These are phyloP conservation scores for Aplosporella prunicola DNA, from an alignment of 2,329 filamentous ascomycete genomes.

Conservation along the genomic window DNA sequence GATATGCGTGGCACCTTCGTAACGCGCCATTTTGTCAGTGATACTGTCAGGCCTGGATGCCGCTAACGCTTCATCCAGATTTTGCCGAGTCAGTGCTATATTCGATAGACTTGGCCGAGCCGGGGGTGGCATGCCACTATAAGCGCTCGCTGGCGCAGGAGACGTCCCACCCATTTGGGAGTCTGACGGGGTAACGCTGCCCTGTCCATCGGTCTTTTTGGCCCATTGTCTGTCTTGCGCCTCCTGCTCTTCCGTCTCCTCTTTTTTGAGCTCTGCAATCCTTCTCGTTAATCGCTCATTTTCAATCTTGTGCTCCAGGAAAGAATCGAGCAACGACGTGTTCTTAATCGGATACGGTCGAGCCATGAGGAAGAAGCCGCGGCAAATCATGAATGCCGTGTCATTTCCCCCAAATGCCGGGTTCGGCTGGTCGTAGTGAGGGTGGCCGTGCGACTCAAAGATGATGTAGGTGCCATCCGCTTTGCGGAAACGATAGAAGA, in stretches of 20 bases:
- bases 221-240: slow-evolving; percentile 51
- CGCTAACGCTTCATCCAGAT: slow-evolving; percentile 62
- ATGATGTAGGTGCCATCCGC: slow-evolving; percentile 66
- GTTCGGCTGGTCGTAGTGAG: slow-evolving; percentile 67
- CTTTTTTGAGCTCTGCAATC: slow-evolving; percentile 73
- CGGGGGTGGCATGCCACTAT: slow-evolving; percentile 55
- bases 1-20: slow-evolving; percentile 62
- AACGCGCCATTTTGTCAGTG: slow-evolving; percentile 74
- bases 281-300: slow-evolving; percentile 78
- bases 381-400: slow-evolving; percentile 55
- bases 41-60: slow-evolving; percentile 64
- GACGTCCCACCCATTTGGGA: slow-evolving; percentile 2
- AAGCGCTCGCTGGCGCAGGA: slow-evolving; percentile 27
- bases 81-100: slow-evolving; percentile 64
- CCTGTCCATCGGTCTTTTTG: slow-evolving; percentile 48
- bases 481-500: slow-evolving; percentile 78
- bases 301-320: slow-evolving; percentile 93
- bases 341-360: slow-evolving; percentile 85
- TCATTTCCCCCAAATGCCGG: slow-evolving; percentile 47
- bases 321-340: slow-evolving; percentile 75
- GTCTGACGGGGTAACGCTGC: slow-evolving; percentile 41
- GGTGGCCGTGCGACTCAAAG: slow-evolving; percentile 87
- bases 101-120: slow-evolving; percentile 55
- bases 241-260: slow-evolving; percentile 73
- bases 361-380: slow-evolving; percentile 89